Evolutionary conservation across 2,329 filamentous ascomycete genomes (phyloP).

Genomic region (Beauveria scarabaeidicola): DNA sequence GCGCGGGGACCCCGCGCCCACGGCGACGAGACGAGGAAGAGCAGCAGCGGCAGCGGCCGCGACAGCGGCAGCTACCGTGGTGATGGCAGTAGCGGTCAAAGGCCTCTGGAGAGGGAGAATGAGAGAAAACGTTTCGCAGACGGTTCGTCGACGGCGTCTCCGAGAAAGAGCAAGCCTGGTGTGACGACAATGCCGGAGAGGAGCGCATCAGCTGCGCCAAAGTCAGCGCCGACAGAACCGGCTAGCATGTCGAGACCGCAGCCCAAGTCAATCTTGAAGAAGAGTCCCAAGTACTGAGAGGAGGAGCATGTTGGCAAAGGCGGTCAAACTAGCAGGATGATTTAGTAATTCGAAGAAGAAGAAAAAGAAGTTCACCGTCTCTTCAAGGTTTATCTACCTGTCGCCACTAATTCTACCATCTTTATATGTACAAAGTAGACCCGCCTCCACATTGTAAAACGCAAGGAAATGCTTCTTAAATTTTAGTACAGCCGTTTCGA

Average conservation of each 20-base stretch:
- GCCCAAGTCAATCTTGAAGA: slow-evolving; percentile 7
- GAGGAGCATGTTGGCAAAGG: neutral
- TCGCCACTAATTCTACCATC: slow-evolving; percentile 6
- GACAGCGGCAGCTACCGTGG: neutral
- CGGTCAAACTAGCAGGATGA: neutral
- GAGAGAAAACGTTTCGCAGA: neutral
- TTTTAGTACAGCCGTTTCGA: slow-evolving; percentile 25
- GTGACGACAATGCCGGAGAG: neutral
- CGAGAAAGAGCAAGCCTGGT: neutral
- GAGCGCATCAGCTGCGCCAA: neutral
- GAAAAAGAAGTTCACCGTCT: slow-evolving; percentile 5
- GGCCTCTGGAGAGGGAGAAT: neutral
- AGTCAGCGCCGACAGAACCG: neutral
- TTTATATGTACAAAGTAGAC: slow-evolving; percentile 13
- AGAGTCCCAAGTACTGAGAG: neutral
- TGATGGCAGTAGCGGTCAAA: neutral
- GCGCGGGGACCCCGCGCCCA: neutral
- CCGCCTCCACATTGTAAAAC: slow-evolving; percentile 21
- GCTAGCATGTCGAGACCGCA: neutral
- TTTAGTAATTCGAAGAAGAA: neutral
- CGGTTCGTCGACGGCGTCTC: neutral
- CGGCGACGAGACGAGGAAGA: too few species aligned
- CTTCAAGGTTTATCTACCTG: slow-evolving; percentile 9
- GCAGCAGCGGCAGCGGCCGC: neutral
- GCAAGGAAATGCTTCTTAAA: slow-evolving; percentile 25